phyloP scores from a whole-genome alignment of 331 rosid species.

The Quercus phellos region DNA sequence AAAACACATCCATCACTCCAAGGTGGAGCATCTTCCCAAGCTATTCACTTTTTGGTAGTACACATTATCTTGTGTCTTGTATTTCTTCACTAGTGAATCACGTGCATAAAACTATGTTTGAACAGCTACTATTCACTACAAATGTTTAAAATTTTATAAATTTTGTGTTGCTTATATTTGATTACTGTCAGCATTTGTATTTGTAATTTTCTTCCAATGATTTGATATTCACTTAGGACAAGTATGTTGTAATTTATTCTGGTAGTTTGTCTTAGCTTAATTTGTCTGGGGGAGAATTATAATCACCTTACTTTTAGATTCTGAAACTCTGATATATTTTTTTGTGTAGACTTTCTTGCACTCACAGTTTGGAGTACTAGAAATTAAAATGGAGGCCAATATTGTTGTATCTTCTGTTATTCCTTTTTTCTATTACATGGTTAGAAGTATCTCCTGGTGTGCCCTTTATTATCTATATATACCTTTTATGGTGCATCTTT shows the following conservation, averaged over 20 bases:
- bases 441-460: neutral
- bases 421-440: neutral
- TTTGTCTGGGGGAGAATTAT: neutral
- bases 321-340: neutral
- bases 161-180: neutral
- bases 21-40: neutral
- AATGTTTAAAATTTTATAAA: neutral
- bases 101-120: neutral
- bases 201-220: neutral
- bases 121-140: neutral
- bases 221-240: neutral
- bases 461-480: neutral
- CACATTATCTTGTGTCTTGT: neutral
- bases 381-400: neutral
- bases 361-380: neutral
- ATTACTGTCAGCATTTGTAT: neutral
- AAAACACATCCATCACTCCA: neutral
- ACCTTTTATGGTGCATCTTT: neutral
- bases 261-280: neutral
- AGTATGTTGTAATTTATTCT: neutral
- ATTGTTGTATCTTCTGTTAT: neutral
- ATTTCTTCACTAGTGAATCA: neutral
- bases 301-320: neutral
- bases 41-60: neutral
- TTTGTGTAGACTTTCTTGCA: neutral